These are phyloP conservation scores for Aspergillus bertholletiae DNA, from an alignment of 495 filamentous ascomycete genomes.

Conservation along the genomic window DNA sequence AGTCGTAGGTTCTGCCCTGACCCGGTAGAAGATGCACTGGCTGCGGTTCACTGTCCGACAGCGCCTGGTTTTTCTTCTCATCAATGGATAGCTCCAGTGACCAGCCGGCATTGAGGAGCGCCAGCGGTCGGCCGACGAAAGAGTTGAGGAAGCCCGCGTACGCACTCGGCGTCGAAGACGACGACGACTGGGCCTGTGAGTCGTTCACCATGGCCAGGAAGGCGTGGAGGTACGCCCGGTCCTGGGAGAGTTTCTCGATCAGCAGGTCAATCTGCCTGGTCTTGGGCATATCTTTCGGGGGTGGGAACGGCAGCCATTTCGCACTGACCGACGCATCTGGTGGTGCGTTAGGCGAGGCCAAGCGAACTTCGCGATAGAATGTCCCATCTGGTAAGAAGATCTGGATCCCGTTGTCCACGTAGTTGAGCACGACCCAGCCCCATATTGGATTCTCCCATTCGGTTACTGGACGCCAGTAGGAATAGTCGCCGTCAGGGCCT, in stretches of 20 bases:
- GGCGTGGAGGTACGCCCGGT: constrained; percentile 25
- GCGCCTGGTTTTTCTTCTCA: constrained; percentile 17
- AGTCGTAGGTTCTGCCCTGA: no score
- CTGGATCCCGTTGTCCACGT: constrained; percentile 44
- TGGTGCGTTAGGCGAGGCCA: constrained; percentile 20
- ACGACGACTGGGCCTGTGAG: constrained; percentile 7
- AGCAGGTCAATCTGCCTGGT: constrained; percentile 33
- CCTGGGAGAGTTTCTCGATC: constrained; percentile 17
- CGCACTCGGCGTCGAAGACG: constrained; percentile 23
- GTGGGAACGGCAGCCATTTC: constrained; percentile 6
- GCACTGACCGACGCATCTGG: background rate
- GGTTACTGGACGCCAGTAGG: constrained; percentile 2
- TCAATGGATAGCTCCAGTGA: constrained; percentile 40
- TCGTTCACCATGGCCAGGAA: constrained; percentile 36
- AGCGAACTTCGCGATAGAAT: constrained; percentile 48
- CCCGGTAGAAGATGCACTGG: background rate
- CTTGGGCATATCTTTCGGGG: background rate
- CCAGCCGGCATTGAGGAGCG: constrained; percentile 43
- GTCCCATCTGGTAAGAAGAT: constrained; percentile 45
- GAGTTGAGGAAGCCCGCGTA: constrained; percentile 34
- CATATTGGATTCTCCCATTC: constrained; percentile 51
- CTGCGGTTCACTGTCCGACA: background rate
- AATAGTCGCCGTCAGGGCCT: background rate
- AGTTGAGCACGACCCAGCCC: constrained; percentile 55
- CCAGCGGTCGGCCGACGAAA: constrained; percentile 45